Evolutionary conservation across 148 eudicot genomes (phyloP).

Genomic region (Mesembryanthemum crystallinum): DNA sequence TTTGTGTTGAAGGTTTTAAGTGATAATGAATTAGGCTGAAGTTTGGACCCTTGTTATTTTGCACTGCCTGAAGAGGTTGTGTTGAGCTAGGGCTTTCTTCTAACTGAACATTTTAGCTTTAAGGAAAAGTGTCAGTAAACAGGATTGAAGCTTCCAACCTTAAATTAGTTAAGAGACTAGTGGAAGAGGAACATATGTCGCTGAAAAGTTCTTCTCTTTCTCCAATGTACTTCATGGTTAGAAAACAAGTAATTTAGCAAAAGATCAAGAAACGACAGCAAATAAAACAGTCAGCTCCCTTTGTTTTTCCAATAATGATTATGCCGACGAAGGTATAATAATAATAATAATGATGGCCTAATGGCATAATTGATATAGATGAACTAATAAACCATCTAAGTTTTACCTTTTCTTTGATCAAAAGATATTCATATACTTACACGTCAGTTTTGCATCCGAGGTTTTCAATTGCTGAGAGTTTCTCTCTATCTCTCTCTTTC

Average conservation of each 20-base stretch:
- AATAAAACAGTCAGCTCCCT: background rate
- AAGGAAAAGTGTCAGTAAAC: background rate
- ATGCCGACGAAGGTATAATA: background rate
- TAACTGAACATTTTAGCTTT: background rate
- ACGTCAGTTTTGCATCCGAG: background rate
- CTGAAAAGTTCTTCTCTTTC: background rate
- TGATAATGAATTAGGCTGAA: background rate
- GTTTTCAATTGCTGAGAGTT: background rate
- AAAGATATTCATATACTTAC: no score
- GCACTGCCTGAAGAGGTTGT: background rate
- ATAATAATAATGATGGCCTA: background rate
- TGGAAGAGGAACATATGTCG: no score
- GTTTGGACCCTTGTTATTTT: background rate
- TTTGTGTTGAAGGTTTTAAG: background rate
- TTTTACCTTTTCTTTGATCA: no score
- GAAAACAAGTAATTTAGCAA: background rate
- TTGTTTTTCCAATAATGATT: no score
- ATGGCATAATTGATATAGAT: background rate
- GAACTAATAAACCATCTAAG: background rate
- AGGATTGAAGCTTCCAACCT: background rate
- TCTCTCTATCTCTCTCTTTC: background rate
- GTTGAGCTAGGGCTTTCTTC: background rate
- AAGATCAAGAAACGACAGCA: background rate
- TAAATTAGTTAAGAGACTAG: no score
- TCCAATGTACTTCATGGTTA: background rate